Evolutionary conservation across 2,329 filamentous ascomycete genomes (phyloP), one percentile per base, ranked within the genome.

Genomic region (Aspergillus sp.): DNA sequence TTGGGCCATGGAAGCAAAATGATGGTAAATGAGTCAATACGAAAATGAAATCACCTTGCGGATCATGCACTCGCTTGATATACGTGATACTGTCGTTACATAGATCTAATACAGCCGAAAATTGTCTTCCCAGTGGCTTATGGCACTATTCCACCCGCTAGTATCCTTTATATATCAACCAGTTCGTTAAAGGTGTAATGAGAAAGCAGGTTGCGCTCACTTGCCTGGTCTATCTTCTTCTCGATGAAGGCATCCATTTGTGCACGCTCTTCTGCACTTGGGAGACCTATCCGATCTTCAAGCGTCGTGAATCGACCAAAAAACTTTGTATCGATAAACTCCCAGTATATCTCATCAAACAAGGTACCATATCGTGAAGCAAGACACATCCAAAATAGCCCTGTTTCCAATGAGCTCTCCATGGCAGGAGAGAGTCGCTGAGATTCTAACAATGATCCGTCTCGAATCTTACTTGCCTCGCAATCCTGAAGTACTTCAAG

Each of bases 341-440:
- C 54, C 69, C 68, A 73, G 55, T 71, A 73, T 49, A 71, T 69
- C 36, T 69, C 67, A 64, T 73, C 70, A 59, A 72, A 71, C 58
- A 67, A 61, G 56, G 64, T 67, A 56, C 63, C 65, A 39, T 69
- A 63, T 18, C 66, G 62, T 51, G 60, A 62, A 55, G 70, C 67
- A 61, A 70, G 63, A 45, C 62, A 68, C 52, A 71, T 57, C 69
- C 69, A 74, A 57, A 73, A 71, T 32, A 32, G 31, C 31, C 31
- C 31, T 1, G 6, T 32, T 32, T 32, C 31, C 31, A 32, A 32
- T 32, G 31, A 32, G 9, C 11, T 32, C 7, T 32, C 31, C 31
- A 32, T 32, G 1, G 2, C 31, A 2, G 31, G 7, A 2, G 31
- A 32, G 2, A 32, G 31, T 10, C 31, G 31, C 11, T 12, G 31